A percentile compares a stretch with the other conserved stretches of the same genome.
phyloP scores from a whole-genome alignment of 345 rosid species.

The Hirschfeldia incana region DNA sequence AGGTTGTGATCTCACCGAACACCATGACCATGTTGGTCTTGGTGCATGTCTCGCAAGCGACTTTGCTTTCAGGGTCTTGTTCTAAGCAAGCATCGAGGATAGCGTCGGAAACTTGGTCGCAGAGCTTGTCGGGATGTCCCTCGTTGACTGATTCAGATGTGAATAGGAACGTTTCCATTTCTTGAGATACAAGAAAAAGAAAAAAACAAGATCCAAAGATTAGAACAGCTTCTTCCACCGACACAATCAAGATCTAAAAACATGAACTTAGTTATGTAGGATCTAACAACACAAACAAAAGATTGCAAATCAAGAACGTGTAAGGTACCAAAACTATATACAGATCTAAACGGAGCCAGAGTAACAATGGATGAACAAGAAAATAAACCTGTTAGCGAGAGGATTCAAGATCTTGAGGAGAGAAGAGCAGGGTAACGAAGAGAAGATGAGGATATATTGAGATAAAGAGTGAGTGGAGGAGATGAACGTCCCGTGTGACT shows the following conservation, averaged over 20 bases:
- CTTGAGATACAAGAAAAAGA: constrained; percentile 17
- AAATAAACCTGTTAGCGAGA: constrained; percentile 32
- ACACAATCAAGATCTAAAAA: constrained; percentile 18
- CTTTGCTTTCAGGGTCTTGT: constrained; percentile 86
- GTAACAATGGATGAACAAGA: constrained; percentile 7
- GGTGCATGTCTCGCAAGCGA: constrained; percentile 85
- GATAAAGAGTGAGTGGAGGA: constrained; percentile 8
- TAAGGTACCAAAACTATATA: not conserved
- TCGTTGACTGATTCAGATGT: constrained; percentile 86
- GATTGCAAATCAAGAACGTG: not conserved
- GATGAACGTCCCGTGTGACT: constrained; percentile 22
- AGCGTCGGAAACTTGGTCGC: constrained; percentile 82
- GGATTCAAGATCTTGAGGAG: constrained; percentile 23
- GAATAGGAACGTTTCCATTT: constrained; percentile 79
- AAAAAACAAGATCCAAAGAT: not conserved
- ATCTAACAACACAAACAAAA: constrained; percentile 5
- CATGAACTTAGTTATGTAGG: not conserved
- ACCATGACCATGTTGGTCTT: constrained; percentile 90
- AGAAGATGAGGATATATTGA: constrained; percentile 16
- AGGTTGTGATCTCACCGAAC: constrained; percentile 79
- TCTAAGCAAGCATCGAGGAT: constrained; percentile 83
- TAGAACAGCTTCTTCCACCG: constrained; percentile 14
- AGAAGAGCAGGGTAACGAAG: not conserved
- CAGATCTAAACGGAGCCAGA: constrained; percentile 23
- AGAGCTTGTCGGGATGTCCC: constrained; percentile 84